Percentiles rank a stretch among this genome's conserved stretches.
Evolutionary conservation across 306 rosid species (phyloP).

Genomic region (Lagenaria siceraria): DNA sequence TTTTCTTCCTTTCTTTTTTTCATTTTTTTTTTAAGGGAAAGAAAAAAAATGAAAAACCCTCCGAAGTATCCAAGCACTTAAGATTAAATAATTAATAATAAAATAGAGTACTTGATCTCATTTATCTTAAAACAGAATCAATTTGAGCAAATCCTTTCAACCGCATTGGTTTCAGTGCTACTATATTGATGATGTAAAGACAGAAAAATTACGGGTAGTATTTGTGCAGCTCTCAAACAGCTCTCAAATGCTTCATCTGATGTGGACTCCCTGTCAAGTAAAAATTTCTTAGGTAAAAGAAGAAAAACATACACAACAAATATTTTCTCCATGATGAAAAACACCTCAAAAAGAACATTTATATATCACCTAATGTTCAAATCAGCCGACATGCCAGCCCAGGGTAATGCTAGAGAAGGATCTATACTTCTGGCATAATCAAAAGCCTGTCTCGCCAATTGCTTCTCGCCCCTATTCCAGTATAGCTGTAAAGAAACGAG

Average conservation of each 20-base stretch:
- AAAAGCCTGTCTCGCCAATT: conserved; percentile 69
- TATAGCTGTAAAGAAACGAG: conserved; percentile 39
- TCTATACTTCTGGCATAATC: conserved; percentile 90
- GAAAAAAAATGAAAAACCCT: not conserved
- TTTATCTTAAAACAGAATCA: not conserved
- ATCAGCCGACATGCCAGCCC: conserved; percentile 98
- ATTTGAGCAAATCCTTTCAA: not conserved
- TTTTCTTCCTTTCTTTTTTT: not conserved
- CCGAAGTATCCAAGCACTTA: not conserved
- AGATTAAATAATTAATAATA: not conserved
- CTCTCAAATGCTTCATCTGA: conserved; percentile 82
- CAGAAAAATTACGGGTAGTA: conserved; percentile 54
- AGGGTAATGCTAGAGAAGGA: conserved; percentile 83
- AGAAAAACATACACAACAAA: not conserved
- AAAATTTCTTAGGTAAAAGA: conserved; percentile 1
- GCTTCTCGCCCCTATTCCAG: conserved; percentile 43
- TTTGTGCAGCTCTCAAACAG: conserved; percentile 79
- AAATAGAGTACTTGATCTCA: not conserved
- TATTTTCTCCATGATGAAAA: not conserved
- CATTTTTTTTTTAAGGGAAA: too few species aligned
- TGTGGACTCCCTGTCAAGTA: conserved; percentile 34
- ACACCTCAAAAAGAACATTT: not conserved
- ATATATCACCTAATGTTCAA: conserved; percentile 35
- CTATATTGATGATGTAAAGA: conserved; percentile 4
- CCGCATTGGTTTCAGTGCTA: not conserved